These are phyloP conservation scores for button mushroom (Agaricus bisporus) DNA, from an alignment of 768 basidiomycete species.

Conservation along the genomic window DNA sequence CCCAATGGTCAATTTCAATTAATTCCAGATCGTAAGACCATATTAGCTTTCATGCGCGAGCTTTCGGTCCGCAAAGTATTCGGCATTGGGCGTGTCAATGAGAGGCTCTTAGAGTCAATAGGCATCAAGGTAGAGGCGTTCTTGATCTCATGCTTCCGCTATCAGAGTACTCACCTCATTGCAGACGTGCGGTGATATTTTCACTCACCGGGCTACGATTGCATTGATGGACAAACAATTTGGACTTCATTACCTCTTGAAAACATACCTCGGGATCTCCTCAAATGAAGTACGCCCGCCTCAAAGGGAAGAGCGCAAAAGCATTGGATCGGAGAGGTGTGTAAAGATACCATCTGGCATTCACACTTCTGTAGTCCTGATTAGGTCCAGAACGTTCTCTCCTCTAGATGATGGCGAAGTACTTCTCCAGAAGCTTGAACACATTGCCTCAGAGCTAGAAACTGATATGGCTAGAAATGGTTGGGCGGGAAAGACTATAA, in stretches of 20 bases:
- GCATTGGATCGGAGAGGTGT: slow-evolving; percentile 79
- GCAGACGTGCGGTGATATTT: slow-evolving; percentile 90
- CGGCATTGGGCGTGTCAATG: slow-evolving; percentile 87
- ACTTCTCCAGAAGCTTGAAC: slow-evolving; percentile 72
- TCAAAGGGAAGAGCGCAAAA: slow-evolving; percentile 79
- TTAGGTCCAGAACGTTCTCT: slow-evolving; percentile 3
- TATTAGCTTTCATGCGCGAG: slow-evolving; percentile 72
- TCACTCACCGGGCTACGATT: slow-evolving; percentile 62
- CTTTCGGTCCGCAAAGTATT: slow-evolving; percentile 85
- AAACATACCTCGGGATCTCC: slow-evolving; percentile 79
- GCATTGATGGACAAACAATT: slow-evolving; percentile 87
- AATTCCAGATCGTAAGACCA: slow-evolving; percentile 52
- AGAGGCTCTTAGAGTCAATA: slow-evolving; percentile 79
- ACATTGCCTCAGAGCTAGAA: slow-evolving; percentile 77
- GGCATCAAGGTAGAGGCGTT: slow-evolving; percentile 64
- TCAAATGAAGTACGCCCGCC: slow-evolving; percentile 76
- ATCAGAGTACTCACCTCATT: slow-evolving; percentile 1
- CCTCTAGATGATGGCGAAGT: slow-evolving; percentile 43
- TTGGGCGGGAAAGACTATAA: slow-evolving; percentile 86
- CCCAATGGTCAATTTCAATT: slow-evolving; percentile 89
- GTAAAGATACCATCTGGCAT: not conserved
- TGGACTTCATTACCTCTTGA: slow-evolving; percentile 68
- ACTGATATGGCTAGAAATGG: slow-evolving; percentile 72
- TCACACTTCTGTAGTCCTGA: too few species aligned
- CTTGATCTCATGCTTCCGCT: not conserved